phyloP scores from a whole-genome alignment of 1,284 basidiomycete species.

The Puccinia sorghi region DNA sequence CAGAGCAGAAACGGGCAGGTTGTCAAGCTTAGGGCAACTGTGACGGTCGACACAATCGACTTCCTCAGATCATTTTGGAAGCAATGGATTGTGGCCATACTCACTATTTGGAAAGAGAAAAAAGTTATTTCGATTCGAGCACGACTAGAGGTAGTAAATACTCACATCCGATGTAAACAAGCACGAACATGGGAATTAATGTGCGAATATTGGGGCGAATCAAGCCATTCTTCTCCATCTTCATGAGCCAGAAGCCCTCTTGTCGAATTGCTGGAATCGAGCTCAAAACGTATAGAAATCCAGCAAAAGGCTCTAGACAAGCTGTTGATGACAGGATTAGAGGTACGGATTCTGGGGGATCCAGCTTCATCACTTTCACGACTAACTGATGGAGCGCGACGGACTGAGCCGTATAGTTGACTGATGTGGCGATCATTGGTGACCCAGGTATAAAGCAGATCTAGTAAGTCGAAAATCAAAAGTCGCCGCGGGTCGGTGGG shows the following conservation, averaged over 20 bases:
- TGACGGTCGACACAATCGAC: neutral
- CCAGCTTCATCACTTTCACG: neutral
- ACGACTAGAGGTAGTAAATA: neutral
- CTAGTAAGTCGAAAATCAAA: no score
- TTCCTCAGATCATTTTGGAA: conserved; percentile 18
- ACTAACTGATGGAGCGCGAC: neutral
- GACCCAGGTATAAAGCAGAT: neutral
- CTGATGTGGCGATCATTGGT: neutral
- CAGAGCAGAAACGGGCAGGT: conserved; percentile 16
- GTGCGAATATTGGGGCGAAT: conserved; percentile 12
- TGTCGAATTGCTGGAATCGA: neutral
- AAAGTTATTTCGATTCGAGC: neutral
- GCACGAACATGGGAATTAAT: neutral
- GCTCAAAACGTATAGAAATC: conserved; percentile 6
- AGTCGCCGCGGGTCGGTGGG: no score
- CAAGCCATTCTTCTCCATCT: conserved; percentile 10
- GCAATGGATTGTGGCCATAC: neutral
- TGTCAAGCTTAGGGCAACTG: neutral
- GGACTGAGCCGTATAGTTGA: conserved; percentile 4
- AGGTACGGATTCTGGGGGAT: neutral
- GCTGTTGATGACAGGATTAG: neutral
- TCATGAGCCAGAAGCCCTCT: conserved; percentile 13
- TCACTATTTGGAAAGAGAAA: neutral
- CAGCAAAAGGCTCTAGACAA: neutral
- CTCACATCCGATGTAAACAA: conserved; percentile 9